Conservation (phyloP, 2,329 filamentous ascomycete species). For the Aspergillus nomiae region DNA sequence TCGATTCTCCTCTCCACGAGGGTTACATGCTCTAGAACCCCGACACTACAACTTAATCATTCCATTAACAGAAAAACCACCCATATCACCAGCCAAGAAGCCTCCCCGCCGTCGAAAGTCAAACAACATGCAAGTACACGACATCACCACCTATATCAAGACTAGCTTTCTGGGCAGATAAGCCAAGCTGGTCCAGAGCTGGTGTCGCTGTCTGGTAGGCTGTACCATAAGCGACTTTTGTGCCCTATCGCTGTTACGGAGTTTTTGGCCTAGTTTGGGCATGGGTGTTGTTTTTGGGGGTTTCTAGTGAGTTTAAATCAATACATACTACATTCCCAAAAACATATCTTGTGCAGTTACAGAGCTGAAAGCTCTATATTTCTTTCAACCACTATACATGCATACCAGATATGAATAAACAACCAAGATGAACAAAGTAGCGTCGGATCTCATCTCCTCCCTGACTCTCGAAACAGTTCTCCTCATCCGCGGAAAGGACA, state of each 20-base stretch:
- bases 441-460: conserved; percentile 54
- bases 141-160: neutral
- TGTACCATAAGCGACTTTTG: conserved; percentile 61
- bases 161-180: conserved; percentile 39
- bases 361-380: no score
- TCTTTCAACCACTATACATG: neutral
- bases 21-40: neutral
- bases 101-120: neutral
- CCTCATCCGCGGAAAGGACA: conserved; percentile 52
- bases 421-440: conserved; percentile 44
- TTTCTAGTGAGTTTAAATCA: conserved; percentile 47
- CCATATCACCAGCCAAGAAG: neutral
- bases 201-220: conserved; percentile 57
- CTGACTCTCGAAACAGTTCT: conserved; percentile 57
- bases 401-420: neutral
- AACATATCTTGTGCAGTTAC: no score
- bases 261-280: conserved; percentile 49
- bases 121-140: neutral
- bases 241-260: conserved; percentile 58
- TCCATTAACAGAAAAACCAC: neutral
- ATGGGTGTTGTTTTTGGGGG: conserved; percentile 53
- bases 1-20: neutral
- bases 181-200: conserved; percentile 52
- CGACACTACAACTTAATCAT: neutral
- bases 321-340: no score